Conservation (phyloP, 345 rosid species). For the Zanthoxylum bungeanum region DNA sequence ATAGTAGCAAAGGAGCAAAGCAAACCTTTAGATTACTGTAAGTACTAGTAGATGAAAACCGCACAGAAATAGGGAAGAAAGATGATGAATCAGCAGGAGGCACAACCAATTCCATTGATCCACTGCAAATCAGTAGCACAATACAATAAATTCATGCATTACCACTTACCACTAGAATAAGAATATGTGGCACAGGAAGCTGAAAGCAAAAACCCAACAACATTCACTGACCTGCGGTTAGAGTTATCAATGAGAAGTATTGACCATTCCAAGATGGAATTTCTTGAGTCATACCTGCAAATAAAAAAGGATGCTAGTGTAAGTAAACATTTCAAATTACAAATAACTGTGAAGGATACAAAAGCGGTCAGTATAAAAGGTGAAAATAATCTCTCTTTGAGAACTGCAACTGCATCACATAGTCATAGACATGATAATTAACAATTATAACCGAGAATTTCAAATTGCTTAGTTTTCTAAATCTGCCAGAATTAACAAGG, state of each 20-base stretch:
- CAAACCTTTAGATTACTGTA: conserved; percentile 89
- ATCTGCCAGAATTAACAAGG: no score
- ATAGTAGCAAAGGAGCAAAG: neutral
- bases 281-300: conserved; percentile 85
- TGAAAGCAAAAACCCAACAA: neutral
- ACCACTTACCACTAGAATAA: neutral
- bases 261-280: conserved; percentile 88
- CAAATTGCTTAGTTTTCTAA: neutral
- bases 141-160: conserved; percentile 1
- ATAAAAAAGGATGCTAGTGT: neutral
- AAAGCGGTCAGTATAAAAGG: neutral
- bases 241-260: conserved; percentile 89
- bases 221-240: conserved; percentile 71
- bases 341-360: neutral
- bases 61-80: conserved; percentile 93
- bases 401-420: neutral
- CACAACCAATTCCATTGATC: conserved; percentile 97
- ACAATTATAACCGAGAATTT: neutral
- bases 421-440: neutral
- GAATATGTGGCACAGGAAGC: neutral
- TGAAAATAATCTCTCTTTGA: neutral
- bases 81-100: conserved; percentile 92
- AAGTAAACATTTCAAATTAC: neutral
- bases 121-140: conserved; percentile 47
- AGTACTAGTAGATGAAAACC: conserved; percentile 75